These are phyloP conservation scores for Moniliophthora roreri DNA, from an alignment of 1,284 basidiomycete genomes.

Conservation along the genomic window DNA sequence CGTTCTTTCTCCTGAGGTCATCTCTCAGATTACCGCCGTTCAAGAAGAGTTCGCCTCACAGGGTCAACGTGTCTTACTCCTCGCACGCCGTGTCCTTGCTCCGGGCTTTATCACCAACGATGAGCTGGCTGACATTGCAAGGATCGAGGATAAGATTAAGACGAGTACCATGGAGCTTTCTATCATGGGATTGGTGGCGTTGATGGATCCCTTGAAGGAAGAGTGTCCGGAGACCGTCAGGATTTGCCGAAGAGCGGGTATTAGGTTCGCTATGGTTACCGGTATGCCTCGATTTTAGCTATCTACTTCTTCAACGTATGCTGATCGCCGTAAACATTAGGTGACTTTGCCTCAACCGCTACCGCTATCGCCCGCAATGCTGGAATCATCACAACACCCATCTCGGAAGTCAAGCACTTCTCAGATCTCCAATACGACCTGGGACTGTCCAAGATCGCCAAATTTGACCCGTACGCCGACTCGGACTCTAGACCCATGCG, in stretches of 20 bases:
- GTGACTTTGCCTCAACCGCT: slow-evolving; percentile 42
- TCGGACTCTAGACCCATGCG: background rate
- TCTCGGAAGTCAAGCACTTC: slow-evolving; percentile 33
- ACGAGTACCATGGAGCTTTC: slow-evolving; percentile 43
- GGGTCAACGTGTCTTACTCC: slow-evolving; percentile 59
- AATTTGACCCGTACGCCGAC: slow-evolving; percentile 23
- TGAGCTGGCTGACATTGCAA: slow-evolving; percentile 29
- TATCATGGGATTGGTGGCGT: slow-evolving; percentile 61
- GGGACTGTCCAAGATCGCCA: slow-evolving; percentile 19
- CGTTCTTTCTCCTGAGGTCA: slow-evolving; percentile 24
- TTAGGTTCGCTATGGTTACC: slow-evolving; percentile 71
- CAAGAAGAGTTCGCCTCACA: slow-evolving; percentile 54
- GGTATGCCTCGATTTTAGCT: slow-evolving; percentile 38
- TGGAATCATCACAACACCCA: slow-evolving; percentile 49
- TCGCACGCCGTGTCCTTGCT: slow-evolving; percentile 37
- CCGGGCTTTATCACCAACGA: slow-evolving; percentile 27
- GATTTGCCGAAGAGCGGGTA: slow-evolving; percentile 56
- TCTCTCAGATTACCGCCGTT: slow-evolving; percentile 32
- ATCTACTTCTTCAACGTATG: background rate
- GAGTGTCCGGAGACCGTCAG: slow-evolving; percentile 57
- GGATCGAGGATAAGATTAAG: slow-evolving; percentile 38
- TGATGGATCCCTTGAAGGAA: slow-evolving; percentile 62
- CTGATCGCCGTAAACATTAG: slow-evolving; percentile 14
- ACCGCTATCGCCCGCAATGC: slow-evolving; percentile 61
- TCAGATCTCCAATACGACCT: slow-evolving; percentile 31